Evolutionary conservation across 2,329 filamentous ascomycete genomes (phyloP), one percentile per base, ranked within the genome.

Genomic region (Teratosphaeria pseudoeucalypti): DNA sequence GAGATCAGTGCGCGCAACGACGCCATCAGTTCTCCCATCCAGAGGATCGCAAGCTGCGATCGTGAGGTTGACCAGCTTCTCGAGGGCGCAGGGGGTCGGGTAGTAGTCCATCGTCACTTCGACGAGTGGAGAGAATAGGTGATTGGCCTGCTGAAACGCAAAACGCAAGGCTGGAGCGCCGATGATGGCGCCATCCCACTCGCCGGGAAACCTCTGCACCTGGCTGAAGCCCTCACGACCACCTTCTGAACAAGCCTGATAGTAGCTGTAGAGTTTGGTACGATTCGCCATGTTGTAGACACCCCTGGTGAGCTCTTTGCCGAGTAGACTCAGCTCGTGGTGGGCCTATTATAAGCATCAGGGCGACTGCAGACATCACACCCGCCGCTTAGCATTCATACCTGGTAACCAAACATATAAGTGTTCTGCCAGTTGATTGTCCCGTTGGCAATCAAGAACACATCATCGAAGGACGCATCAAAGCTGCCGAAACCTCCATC

Each of bases 21-120:
- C 79, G 14, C 81, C 81, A 58, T 84, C 82, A 0, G 73, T 75
- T 52, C 74, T 74, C 5, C 82, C 82, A 58, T 85, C 82, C 6
- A 85, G 72, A 6, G 76, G 71, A 62, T 85, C 82, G 56, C 82
- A 85, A 37, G 77, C 77, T 1, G 72, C 71, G 54, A 84, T 82
- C 5, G 81, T 84, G 43, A 74, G 72, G 65, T 82, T 83, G 19
- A 80, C 74, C 53, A 83, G 82, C 65, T 77, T 78, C 6, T 74
- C 72, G 12, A 83, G 65, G 55, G 79, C 78, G 64, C 77, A 79
- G 14, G 74, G 72, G 19, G 70, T 73, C 12, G 74, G 77, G 59
- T 70, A 76, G 65, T 79, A 79, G 57, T 68, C 70, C 10, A 72
- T 58, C 0, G 69, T 72, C 12, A 72, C 61, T 65, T 79, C 74